These are phyloP conservation scores for Senecio squalidus DNA, from an alignment of 140 eudicot genomes.

Conservation along the genomic window DNA sequence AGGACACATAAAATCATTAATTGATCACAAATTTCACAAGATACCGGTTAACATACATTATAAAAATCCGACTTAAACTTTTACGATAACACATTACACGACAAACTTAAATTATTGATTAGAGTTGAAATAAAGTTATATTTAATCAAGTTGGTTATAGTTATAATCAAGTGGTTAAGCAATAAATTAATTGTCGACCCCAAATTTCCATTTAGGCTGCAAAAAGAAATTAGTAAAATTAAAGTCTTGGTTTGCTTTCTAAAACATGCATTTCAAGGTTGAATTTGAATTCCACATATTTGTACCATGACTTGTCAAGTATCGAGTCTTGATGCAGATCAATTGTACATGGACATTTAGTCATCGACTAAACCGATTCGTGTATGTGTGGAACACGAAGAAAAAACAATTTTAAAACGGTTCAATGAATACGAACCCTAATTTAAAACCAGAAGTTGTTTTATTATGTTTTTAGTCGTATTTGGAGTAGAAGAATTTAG, in stretches of 20 bases:
- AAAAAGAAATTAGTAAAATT: not conserved
- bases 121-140: no score
- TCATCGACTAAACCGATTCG: slow-evolving; percentile 11
- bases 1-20: no score
- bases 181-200: no score
- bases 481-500: not conserved
- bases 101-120: no score
- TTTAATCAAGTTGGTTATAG: no score
- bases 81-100: no score
- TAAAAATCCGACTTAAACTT: no score
- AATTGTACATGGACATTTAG: slow-evolving; percentile 9
- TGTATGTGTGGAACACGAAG: slow-evolving; percentile 27
- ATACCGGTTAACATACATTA: no score
- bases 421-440: slow-evolving; percentile 8
- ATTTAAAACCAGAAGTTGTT: slow-evolving; percentile 11
- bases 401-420: slow-evolving; percentile 4
- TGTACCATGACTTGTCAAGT: not conserved
- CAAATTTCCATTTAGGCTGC: slow-evolving; percentile 15
- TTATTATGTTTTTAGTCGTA: not conserved
- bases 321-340: not conserved
- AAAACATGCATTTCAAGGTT: slow-evolving; percentile 9
- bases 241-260: not conserved
- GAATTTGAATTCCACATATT: slow-evolving; percentile 16
- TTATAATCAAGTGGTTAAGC: no score
- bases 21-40: no score